phyloP scores from a whole-genome alignment of 768 basidiomycete species.

The Suillus placidus region DNA sequence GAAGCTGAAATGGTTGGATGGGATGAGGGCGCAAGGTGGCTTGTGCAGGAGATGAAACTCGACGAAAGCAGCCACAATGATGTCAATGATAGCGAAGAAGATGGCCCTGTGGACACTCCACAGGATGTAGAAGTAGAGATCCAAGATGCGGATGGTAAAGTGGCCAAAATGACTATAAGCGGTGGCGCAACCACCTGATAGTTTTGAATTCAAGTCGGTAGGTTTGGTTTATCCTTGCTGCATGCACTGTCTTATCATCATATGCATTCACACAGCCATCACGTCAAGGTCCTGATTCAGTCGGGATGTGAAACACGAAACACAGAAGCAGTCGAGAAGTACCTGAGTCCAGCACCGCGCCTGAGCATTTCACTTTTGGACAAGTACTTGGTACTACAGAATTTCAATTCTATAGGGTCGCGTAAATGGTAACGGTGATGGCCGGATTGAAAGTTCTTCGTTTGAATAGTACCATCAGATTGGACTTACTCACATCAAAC shows the following conservation, averaged over 20 bases:
- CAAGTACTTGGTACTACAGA: neutral
- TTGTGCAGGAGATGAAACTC: slow-evolving; percentile 80
- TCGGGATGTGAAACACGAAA: neutral
- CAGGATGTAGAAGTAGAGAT: slow-evolving; percentile 68
- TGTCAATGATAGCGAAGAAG: slow-evolving; percentile 37
- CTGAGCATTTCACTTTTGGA: neutral
- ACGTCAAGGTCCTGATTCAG: neutral
- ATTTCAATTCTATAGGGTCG: neutral
- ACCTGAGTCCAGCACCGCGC: no score
- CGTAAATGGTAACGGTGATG: neutral
- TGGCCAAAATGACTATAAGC: slow-evolving; percentile 62
- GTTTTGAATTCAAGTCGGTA: no score
- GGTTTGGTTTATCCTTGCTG: neutral
- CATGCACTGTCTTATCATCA: neutral
- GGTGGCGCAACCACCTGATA: neutral
- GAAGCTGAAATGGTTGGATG: slow-evolving; percentile 81
- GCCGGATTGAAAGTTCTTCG: neutral
- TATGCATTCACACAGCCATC: neutral
- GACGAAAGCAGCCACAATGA: slow-evolving; percentile 47
- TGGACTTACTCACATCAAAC: neutral
- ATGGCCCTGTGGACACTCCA: slow-evolving; percentile 31
- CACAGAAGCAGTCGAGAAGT: neutral
- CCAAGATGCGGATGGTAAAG: slow-evolving; percentile 68
- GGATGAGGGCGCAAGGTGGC: slow-evolving; percentile 84
- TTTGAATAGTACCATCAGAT: neutral